phyloP scores from a whole-genome alignment of 2,329 filamentous ascomycete genomes.

The Alternaria longipes region DNA sequence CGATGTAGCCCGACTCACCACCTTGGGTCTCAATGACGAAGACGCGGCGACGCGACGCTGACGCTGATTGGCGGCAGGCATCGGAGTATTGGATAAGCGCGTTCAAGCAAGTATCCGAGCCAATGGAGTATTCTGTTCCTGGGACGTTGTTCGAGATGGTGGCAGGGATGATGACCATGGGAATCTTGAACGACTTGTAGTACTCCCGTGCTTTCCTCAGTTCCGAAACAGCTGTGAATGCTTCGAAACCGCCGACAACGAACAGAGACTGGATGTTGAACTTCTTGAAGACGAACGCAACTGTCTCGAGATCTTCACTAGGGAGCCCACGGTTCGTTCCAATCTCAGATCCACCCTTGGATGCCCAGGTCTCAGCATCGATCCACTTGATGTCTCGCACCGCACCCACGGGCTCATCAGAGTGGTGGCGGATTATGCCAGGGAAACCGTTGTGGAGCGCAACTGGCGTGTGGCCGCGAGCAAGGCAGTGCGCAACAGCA shows the following conservation, averaged over 20 bases:
- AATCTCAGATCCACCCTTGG: conserved; percentile 96
- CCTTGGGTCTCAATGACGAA: conserved; percentile 99
- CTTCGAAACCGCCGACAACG: conserved; percentile 93
- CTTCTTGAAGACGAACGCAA: conserved; percentile 82
- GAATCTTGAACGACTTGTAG: conserved; percentile 89
- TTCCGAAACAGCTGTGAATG: conserved; percentile 90
- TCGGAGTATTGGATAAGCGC: conserved; percentile 95
- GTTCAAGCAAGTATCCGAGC: conserved; percentile 96
- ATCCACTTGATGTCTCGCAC: conserved; percentile 91
- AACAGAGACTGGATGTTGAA: conserved; percentile 93
- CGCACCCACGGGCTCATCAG: conserved; percentile 79
- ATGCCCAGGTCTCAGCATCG: conserved; percentile 94
- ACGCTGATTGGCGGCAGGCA: conserved; percentile 96
- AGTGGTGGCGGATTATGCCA: conserved; percentile 89
- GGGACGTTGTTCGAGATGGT: conserved; percentile 99
- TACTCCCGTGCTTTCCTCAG: conserved; percentile 80
- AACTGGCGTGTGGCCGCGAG: conserved; percentile 89
- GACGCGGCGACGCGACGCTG: conserved; percentile 88
- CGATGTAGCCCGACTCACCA: conserved; percentile 91
- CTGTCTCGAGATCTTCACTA: conserved; percentile 82
- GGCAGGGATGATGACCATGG: conserved; percentile 88
- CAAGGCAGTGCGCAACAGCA: conserved; percentile 90
- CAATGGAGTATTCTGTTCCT: conserved; percentile 95
- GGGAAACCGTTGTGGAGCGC: conserved; percentile 98
- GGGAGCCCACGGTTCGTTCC: conserved; percentile 96